These are phyloP conservation scores for Umbilicus rupestris DNA, from an alignment of 164 flowering plant genomes.

Conservation along the genomic window DNA sequence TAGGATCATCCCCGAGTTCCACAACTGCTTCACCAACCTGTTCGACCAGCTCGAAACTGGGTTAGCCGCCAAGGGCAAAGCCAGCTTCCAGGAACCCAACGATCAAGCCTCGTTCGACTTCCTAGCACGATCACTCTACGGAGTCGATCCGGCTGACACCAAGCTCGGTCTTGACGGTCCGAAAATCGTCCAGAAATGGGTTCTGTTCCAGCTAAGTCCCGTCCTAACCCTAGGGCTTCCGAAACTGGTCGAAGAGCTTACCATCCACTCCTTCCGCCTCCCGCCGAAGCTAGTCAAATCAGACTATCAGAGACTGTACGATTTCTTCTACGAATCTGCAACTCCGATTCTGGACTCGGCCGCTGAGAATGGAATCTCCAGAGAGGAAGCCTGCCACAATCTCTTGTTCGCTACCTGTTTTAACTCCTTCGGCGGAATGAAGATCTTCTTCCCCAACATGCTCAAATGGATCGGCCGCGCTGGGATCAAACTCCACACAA, in stretches of 20 bases:
- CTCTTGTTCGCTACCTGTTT: constrained; percentile 4
- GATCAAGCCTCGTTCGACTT: constrained; percentile 62
- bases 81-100: constrained; percentile 29
- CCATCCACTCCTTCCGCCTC: constrained; percentile 9
- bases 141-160: constrained; percentile 36
- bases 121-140: constrained; percentile 38
- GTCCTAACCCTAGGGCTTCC: not conserved
- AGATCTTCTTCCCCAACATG: constrained; percentile 5
- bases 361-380: not conserved
- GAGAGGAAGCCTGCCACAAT: constrained; percentile 11
- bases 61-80: constrained; percentile 40
- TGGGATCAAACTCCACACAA: not conserved
- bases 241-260: constrained; percentile 2
- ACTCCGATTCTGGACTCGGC: constrained; percentile 1
- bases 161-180: constrained; percentile 55
- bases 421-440: constrained; percentile 9
- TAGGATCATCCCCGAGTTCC: constrained; percentile 58
- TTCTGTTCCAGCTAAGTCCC: constrained; percentile 8
- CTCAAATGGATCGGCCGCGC: constrained; percentile 8
- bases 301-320: constrained; percentile 8
- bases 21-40: constrained; percentile 21
- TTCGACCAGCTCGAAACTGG: constrained; percentile 45
- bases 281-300: constrained; percentile 7
- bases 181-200: constrained; percentile 17
- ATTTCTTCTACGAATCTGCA: constrained; percentile 2